Evolutionary conservation across 1,284 basidiomycete species (phyloP).

Genomic region (Ustilago trichophora): DNA sequence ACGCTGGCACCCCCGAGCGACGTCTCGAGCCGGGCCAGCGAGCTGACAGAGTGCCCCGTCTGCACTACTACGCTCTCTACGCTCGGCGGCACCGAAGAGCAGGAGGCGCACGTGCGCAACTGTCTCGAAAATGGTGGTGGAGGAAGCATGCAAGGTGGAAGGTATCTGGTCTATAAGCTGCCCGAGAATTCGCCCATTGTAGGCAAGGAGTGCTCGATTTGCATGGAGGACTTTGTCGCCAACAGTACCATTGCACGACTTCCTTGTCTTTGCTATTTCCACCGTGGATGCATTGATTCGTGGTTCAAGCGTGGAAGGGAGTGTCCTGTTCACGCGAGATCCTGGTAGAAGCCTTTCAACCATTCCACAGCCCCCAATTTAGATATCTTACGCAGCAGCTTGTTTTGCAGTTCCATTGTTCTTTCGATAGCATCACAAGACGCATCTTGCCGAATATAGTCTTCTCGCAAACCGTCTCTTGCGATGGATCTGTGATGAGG

Average conservation of each 20-base stretch:
- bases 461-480: too few relatives aligned
- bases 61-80: slow-evolving; percentile 78
- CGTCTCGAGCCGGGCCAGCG: slow-evolving; percentile 67
- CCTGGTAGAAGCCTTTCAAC: slow-evolving; percentile 59
- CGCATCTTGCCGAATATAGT: too few relatives aligned
- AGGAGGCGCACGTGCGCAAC: slow-evolving; percentile 76
- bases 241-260: slow-evolving; percentile 81
- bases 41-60: slow-evolving; percentile 89
- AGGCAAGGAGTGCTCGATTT: slow-evolving; percentile 76
- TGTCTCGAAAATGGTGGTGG: slow-evolving; percentile 81
- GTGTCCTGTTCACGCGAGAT: slow-evolving; percentile 84
- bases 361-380: too few relatives aligned
- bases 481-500: too few relatives aligned
- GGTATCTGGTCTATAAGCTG: slow-evolving; percentile 73
- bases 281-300: slow-evolving; percentile 80
- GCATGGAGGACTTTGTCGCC: slow-evolving; percentile 81
- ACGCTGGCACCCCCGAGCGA: slow-evolving; percentile 49
- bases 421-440: too few relatives aligned
- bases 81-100: slow-evolving; percentile 74
- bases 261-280: slow-evolving; percentile 90
- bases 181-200: slow-evolving; percentile 68
- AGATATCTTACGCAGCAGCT: too few relatives aligned
- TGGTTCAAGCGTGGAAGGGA: slow-evolving; percentile 85
- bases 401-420: too few relatives aligned
- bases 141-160: slow-evolving; percentile 75